phyloP scores from a whole-genome alignment of 768 basidiomycete species.

The Crepidotus variabilis region DNA sequence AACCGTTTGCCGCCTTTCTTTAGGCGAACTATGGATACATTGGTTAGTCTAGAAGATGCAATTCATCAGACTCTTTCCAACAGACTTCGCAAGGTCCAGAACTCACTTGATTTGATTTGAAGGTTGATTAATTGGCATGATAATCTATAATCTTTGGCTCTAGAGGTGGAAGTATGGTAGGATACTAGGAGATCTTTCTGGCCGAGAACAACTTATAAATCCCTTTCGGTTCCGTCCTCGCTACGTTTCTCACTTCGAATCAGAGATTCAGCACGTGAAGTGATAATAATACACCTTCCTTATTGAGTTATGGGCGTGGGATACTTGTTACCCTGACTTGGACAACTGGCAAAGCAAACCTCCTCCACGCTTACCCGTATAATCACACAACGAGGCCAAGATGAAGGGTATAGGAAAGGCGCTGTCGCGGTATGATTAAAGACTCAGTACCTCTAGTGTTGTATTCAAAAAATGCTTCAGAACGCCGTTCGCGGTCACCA shows the following conservation, averaged over 20 bases:
- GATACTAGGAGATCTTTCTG: not conserved
- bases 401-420: slow-evolving; percentile 89
- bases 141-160: slow-evolving; percentile 31
- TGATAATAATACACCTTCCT: not conserved
- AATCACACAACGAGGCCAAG: not conserved
- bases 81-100: not conserved
- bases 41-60: slow-evolving; percentile 68
- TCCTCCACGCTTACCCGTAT: not conserved
- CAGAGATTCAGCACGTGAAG: slow-evolving; percentile 3
- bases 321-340: slow-evolving; percentile 6
- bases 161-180: not conserved
- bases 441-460: not conserved
- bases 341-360: not conserved
- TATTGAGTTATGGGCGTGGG: slow-evolving; percentile 9
- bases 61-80: not conserved
- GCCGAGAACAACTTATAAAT: not conserved
- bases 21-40: slow-evolving; percentile 92
- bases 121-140: slow-evolving; percentile 63
- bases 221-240: slow-evolving; percentile 10
- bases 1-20: slow-evolving; percentile 98
- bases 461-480: slow-evolving; percentile 31
- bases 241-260: slow-evolving; percentile 15
- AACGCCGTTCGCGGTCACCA: slow-evolving; percentile 87
- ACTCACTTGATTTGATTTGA: slow-evolving; percentile 85
- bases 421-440: slow-evolving; percentile 57